phyloP scores from a whole-genome alignment of 768 basidiomycete genomes.

The Pleurotus giganteus region DNA sequence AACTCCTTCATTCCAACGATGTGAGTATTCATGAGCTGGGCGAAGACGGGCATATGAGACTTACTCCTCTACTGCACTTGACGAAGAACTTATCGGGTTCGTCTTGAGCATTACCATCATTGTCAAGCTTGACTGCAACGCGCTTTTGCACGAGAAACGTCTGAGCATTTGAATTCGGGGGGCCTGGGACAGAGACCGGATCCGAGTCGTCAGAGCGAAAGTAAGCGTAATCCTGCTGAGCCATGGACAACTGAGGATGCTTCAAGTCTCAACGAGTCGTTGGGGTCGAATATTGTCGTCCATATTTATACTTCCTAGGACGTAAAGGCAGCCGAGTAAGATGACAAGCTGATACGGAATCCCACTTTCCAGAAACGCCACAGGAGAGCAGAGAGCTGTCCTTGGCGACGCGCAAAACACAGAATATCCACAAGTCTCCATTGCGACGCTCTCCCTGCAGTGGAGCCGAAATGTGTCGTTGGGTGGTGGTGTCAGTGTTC shows the following conservation, averaged over 20 bases:
- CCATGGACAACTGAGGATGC: too few species aligned
- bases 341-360: not conserved
- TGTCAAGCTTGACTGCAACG: not conserved
- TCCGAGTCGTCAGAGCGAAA: not conserved
- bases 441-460: not conserved
- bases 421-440: not conserved
- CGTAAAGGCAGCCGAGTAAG: not conserved
- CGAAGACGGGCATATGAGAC: not conserved
- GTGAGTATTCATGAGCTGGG: not conserved
- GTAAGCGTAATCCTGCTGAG: too few species aligned
- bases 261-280: too few species aligned
- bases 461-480: not conserved
- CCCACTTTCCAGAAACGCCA: not conserved
- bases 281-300: too few species aligned
- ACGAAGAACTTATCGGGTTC: not conserved
- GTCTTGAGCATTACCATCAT: not conserved
- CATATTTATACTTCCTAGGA: too few species aligned
- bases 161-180: not conserved
- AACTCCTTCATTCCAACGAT: not conserved
- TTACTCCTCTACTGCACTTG: not conserved
- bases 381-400: not conserved
- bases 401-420: not conserved
- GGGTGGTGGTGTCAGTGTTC: not conserved
- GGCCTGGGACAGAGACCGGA: not conserved
- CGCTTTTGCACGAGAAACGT: not conserved